A percentile compares a stretch with the other conserved stretches of the same genome.
These are phyloP conservation scores for Arthrobotrys musiformis DNA, from an alignment of 2,329 filamentous ascomycete genomes.

Conservation along the genomic window DNA sequence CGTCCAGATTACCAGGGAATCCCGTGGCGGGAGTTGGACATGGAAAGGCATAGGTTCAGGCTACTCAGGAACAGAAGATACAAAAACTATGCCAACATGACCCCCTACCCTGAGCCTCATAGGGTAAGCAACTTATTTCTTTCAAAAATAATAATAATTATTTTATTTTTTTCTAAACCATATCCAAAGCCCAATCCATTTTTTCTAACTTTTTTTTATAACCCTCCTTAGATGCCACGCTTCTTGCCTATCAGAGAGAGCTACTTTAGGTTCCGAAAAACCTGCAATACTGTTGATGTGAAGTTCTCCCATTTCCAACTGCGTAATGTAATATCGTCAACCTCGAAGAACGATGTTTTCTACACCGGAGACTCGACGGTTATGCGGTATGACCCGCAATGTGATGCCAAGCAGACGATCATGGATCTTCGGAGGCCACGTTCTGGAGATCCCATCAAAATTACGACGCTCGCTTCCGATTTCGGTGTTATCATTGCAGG, in stretches of 20 bases:
- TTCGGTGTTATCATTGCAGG: constrained; percentile 63
- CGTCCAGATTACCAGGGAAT: constrained; percentile 59
- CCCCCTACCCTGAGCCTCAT: constrained; percentile 54
- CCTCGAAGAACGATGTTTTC: constrained; percentile 69
- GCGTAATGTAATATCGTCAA: constrained; percentile 71
- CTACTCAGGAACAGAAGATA: constrained; percentile 57
- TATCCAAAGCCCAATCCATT: background rate
- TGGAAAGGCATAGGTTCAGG: constrained; percentile 56
- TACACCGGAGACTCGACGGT: constrained; percentile 69
- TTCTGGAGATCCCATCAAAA: constrained; percentile 57
- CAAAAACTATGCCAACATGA: constrained; percentile 58
- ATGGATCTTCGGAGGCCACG: constrained; percentile 57
- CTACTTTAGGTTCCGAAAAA: constrained; percentile 71
- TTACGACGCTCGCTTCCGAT: constrained; percentile 61
- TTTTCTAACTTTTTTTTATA: background rate
- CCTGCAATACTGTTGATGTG: constrained; percentile 69
- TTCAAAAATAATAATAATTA: too few species aligned
- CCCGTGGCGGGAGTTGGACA: constrained; percentile 57
- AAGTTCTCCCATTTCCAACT: constrained; percentile 74
- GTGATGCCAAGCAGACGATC: constrained; percentile 61
- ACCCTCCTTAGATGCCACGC: constrained; percentile 35
- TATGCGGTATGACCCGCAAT: constrained; percentile 68
- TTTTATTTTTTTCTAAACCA: too few species aligned
- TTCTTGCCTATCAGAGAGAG: constrained; percentile 57
- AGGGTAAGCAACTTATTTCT: constrained; percentile 56